A percentile compares a stretch with the other conserved stretches of the same genome.
Conservation (phyloP, 495 filamentous ascomycete genomes). For the Talaromyces ruber region DNA sequence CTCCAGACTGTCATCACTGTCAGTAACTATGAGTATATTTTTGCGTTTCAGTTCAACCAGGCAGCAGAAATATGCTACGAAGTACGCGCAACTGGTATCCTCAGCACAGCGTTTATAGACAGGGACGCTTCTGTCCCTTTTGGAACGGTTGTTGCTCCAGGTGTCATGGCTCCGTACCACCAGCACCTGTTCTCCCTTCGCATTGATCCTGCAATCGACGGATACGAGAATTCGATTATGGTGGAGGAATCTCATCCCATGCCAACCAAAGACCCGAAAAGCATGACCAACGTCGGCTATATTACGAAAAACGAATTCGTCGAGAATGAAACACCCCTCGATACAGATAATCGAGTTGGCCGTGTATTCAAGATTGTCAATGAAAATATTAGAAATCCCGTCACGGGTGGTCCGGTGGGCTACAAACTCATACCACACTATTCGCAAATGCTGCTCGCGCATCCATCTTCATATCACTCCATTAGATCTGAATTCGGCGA, state of each 20-base stretch:
- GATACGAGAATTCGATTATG: conserved; percentile 54
- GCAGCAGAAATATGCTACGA: conserved; percentile 72
- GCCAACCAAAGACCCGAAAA: conserved; percentile 50
- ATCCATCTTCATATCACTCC: conserved; percentile 58
- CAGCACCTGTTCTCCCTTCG: conserved; percentile 88
- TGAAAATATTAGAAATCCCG: conserved; percentile 46
- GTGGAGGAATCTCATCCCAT: conserved; percentile 63
- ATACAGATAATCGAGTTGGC: conserved; percentile 52
- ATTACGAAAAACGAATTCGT: conserved; percentile 45
- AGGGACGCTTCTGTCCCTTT: conserved; percentile 43
- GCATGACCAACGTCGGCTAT: conserved; percentile 74
- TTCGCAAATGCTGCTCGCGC: conserved; percentile 72
- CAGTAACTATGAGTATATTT: conserved; percentile 79
- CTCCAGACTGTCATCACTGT: conserved; percentile 72
- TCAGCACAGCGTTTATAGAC: conserved; percentile 71
- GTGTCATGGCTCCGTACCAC: conserved; percentile 69
- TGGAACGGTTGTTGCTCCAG: conserved; percentile 78
- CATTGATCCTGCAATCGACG: conserved; percentile 74
- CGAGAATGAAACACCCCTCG: conserved; percentile 47
- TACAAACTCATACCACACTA: conserved; percentile 67
- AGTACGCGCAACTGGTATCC: conserved; percentile 79
- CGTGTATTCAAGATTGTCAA: conserved; percentile 80
- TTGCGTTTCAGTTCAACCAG: conserved; percentile 77
- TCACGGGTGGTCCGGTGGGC: conserved; percentile 64
- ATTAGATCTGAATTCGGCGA: conserved; percentile 71